A percentile compares a stretch with the other conserved stretches of the same genome.
phyloP scores from a whole-genome alignment of 495 filamentous ascomycete species.

The Clohesyomyces aquaticus region DNA sequence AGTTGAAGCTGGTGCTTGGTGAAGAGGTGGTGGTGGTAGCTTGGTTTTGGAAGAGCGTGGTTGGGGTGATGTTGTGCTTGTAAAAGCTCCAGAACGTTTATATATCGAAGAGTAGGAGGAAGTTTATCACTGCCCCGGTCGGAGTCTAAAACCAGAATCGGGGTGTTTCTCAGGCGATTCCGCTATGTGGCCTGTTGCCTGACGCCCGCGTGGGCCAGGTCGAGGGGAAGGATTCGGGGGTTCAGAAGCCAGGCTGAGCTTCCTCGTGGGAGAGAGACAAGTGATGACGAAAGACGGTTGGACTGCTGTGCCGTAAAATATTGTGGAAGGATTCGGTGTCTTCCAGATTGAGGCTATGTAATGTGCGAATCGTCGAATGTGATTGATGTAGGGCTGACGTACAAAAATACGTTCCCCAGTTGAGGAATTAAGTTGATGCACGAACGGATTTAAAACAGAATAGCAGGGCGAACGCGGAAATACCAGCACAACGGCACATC shows the following conservation, averaged over 20 bases:
- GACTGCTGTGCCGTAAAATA: conserved; percentile 18
- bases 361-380: neutral
- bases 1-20: conserved; percentile 1
- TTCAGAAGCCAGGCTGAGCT: conserved; percentile 2
- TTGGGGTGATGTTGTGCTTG: neutral
- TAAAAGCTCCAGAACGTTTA: conserved; percentile 10
- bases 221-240: conserved; percentile 3
- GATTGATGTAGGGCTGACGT: conserved; percentile 12
- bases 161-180: neutral
- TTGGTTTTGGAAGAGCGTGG: neutral
- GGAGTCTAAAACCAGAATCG: conserved; percentile 5
- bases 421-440: neutral
- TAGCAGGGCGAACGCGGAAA: neutral
- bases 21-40: neutral
- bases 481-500: neutral
- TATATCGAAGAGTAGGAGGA: conserved; percentile 9
- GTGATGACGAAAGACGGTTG: neutral
- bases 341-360: conserved; percentile 26
- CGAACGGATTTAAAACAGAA: neutral
- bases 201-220: neutral
- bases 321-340: conserved; percentile 17
- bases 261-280: neutral
- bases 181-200: neutral
- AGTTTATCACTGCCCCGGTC: conserved; percentile 25
- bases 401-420: neutral